These are phyloP conservation scores for Umbelopsis sp. DNA, from an alignment of 192 early-diverging fungal species.

Conservation along the genomic window DNA sequence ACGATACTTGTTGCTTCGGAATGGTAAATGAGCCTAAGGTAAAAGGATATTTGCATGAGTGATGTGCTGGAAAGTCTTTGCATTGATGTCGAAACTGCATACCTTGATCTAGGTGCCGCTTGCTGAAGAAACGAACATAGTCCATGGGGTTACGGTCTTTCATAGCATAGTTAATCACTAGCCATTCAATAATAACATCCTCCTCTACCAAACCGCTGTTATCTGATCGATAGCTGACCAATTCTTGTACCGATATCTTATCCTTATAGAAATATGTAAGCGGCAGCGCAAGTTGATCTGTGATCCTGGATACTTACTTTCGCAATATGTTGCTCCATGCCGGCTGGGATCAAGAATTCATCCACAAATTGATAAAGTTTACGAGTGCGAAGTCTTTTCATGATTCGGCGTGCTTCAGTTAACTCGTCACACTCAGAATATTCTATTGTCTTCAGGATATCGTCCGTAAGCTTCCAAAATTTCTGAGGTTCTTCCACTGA, in stretches of 20 bases:
- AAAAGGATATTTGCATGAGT: not conserved
- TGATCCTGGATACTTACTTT: constrained; percentile 36
- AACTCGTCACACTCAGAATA: constrained; percentile 61
- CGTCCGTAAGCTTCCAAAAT: constrained; percentile 85
- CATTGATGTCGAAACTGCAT: not conserved
- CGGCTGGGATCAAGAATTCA: constrained; percentile 66
- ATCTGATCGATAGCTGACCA: constrained; percentile 59
- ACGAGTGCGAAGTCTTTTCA: constrained; percentile 73
- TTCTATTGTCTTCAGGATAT: constrained; percentile 75
- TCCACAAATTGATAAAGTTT: constrained; percentile 89
- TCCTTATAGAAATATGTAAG: constrained; percentile 21
- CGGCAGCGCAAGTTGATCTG: not conserved
- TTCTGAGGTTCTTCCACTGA: constrained; percentile 62
- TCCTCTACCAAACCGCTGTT: constrained; percentile 47
- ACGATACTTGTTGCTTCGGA: constrained; percentile 69
- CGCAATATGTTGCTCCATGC: constrained; percentile 39
- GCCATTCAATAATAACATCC: constrained; percentile 72
- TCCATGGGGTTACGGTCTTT: constrained; percentile 82
- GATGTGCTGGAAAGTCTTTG: not conserved
- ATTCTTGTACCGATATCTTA: constrained; percentile 55
- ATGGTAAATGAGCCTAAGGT: constrained; percentile 54
- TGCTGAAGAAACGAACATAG: constrained; percentile 70
- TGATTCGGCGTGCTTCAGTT: constrained; percentile 61
- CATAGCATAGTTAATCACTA: constrained; percentile 77
- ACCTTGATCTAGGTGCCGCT: constrained; percentile 29